These are phyloP conservation scores for Pichia sp. DNA, from an alignment of 1,139 yeast species.

Conservation along the genomic window DNA sequence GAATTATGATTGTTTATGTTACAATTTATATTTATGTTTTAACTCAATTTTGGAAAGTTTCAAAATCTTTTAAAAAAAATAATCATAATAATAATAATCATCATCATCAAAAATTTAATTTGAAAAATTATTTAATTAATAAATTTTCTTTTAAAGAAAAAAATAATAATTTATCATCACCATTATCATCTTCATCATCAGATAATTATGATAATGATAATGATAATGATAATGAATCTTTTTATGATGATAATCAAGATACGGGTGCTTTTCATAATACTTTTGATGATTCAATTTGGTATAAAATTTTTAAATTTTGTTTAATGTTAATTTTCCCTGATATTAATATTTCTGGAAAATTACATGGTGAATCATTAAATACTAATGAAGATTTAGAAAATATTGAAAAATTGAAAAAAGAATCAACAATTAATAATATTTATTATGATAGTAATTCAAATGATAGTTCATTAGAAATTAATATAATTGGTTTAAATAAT, in stretches of 20 bases:
- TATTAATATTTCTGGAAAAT: slow-evolving; percentile 23
- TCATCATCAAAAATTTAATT: background rate
- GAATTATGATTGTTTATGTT: slow-evolving; percentile 60
- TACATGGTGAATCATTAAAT: slow-evolving; percentile 24
- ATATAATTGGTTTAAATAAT: too few relatives aligned
- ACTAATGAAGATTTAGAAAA: slow-evolving; percentile 24
- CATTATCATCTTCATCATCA: background rate
- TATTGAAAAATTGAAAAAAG: slow-evolving; percentile 15
- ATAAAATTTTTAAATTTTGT: slow-evolving; percentile 21
- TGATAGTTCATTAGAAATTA: slow-evolving; percentile 11
- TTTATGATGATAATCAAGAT: slow-evolving; percentile 11
- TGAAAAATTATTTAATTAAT: too few relatives aligned
- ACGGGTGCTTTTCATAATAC: slow-evolving; percentile 16
- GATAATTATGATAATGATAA: background rate
- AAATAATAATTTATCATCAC: background rate
- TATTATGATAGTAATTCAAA: slow-evolving; percentile 6
- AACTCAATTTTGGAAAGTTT: slow-evolving; percentile 46
- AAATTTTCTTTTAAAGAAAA: background rate
- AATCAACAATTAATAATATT: background rate
- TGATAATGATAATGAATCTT: background rate
- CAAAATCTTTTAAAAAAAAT: slow-evolving; percentile 12
- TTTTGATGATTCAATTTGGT: slow-evolving; percentile 28
- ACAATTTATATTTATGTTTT: slow-evolving; percentile 71
- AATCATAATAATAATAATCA: background rate
- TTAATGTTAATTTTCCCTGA: slow-evolving; percentile 29